Conservation (phyloP, 192 early-diverging fungal genomes). For the Obelidium mucronatum region DNA sequence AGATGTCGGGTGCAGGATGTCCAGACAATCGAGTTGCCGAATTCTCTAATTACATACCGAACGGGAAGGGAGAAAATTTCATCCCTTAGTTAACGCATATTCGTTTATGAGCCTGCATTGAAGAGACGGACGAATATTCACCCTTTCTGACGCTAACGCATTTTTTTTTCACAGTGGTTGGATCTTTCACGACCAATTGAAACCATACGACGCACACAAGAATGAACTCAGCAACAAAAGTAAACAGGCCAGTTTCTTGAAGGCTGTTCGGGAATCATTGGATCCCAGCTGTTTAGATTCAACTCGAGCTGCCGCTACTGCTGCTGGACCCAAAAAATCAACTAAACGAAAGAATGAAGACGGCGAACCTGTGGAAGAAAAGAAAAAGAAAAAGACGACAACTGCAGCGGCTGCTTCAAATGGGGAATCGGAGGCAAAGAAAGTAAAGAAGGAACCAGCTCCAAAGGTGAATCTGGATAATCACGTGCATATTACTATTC, state of each 20-base stretch:
- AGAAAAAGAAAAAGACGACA: constrained; percentile 15
- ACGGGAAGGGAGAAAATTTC: too few species aligned
- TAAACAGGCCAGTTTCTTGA: neutral
- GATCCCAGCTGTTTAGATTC: neutral
- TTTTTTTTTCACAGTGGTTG: constrained; percentile 39
- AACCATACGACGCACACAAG: constrained; percentile 18
- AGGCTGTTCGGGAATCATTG: constrained; percentile 14
- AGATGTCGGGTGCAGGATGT: too few species aligned
- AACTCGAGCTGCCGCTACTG: too few species aligned
- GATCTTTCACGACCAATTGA: constrained; percentile 7
- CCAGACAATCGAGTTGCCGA: too few species aligned
- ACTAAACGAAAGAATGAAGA: constrained; percentile 13
- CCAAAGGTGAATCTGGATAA: constrained; percentile 3
- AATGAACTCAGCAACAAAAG: constrained; percentile 1
- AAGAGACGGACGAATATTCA: too few species aligned
- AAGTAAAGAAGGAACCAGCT: neutral
- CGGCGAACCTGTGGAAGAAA: neutral
- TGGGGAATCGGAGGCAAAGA: neutral
- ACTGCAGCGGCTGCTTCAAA: neutral
- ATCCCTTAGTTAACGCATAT: too few species aligned
- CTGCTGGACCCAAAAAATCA: neutral
- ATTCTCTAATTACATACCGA: too few species aligned
- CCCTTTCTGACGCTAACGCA: too few species aligned
- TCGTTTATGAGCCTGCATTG: too few species aligned
- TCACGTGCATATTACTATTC: neutral